Evolutionary conservation across 805 yeast genomes (phyloP).

Genomic region (Lipomyces mesembrius): DNA sequence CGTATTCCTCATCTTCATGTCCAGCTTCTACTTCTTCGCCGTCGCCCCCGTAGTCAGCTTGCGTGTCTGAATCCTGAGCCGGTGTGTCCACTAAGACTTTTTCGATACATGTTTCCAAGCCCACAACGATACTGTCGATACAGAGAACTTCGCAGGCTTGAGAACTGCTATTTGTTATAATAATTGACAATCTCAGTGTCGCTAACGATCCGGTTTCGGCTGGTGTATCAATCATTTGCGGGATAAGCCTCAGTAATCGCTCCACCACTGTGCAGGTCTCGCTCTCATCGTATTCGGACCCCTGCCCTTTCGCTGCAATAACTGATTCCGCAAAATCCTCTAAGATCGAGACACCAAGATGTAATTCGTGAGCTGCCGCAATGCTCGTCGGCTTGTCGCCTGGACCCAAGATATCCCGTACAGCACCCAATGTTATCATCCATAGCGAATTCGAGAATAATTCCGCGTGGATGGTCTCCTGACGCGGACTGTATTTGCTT

Average conservation of each 20-base stretch:
- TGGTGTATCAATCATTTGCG: constrained; percentile 7
- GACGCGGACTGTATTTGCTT: constrained; percentile 5
- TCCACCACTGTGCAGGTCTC: neutral
- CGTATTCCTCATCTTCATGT: constrained; percentile 13
- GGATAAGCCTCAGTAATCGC: constrained; percentile 7
- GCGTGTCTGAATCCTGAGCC: constrained; percentile 3
- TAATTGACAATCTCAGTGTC: constrained; percentile 22
- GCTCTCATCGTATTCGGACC: constrained; percentile 2
- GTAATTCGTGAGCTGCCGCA: constrained; percentile 16
- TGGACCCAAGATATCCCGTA: constrained; percentile 1
- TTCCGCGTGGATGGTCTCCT: neutral
- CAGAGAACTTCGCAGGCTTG: constrained; percentile 13
- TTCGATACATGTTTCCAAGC: constrained; percentile 3
- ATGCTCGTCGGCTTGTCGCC: neutral
- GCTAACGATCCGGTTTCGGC: constrained; percentile 10
- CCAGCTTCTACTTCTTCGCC: neutral
- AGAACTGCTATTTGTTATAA: constrained; percentile 16
- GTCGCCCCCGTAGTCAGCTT: neutral
- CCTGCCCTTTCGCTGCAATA: neutral
- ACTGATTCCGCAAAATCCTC: constrained; percentile 19
- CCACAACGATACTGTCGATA: neutral
- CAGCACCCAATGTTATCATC: neutral
- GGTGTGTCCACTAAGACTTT: neutral
- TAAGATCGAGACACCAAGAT: constrained; percentile 17
- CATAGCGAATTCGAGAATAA: neutral